These are phyloP conservation scores for Pythium aphanidermatum DNA, from an alignment of 352 stramenopile genomes.

Conservation along the genomic window DNA sequence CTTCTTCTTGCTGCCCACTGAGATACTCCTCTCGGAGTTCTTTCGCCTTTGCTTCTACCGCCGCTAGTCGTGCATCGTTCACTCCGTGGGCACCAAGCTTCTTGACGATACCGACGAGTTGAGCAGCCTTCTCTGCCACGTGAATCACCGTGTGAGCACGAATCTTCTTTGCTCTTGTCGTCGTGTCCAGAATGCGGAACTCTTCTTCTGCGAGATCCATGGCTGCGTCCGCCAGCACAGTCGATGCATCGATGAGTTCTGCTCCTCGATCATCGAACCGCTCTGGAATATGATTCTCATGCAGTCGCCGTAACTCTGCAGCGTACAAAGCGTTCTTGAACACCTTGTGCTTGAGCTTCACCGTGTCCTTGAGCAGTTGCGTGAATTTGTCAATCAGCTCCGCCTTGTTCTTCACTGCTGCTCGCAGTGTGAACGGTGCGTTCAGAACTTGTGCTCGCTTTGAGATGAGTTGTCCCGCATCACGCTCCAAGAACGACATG, in stretches of 20 bases:
- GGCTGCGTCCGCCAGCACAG: constrained; percentile 48
- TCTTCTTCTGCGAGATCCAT: constrained; percentile 81
- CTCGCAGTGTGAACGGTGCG: constrained; percentile 53
- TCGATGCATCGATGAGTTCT: constrained; percentile 59
- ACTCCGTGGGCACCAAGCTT: constrained; percentile 69
- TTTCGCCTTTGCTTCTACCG: constrained; percentile 33
- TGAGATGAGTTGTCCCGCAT: constrained; percentile 63
- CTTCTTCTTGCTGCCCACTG: constrained; percentile 55
- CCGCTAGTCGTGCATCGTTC: constrained; percentile 33
- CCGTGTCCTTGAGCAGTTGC: constrained; percentile 76
- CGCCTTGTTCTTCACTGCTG: constrained; percentile 66
- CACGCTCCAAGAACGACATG: constrained; percentile 72
- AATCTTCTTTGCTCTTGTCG: constrained; percentile 77
- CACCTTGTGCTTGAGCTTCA: constrained; percentile 87
- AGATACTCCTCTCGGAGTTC: constrained; percentile 60
- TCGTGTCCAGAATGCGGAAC: constrained; percentile 52
- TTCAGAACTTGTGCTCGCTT: constrained; percentile 73
- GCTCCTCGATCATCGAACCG: constrained; percentile 61
- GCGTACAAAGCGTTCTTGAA: constrained; percentile 73
- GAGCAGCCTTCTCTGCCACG: constrained; percentile 63
- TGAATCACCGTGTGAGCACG: constrained; percentile 61
- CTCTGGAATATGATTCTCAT: constrained; percentile 55
- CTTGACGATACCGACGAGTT: constrained; percentile 79
- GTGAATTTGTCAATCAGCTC: constrained; percentile 86
- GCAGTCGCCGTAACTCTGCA: constrained; percentile 45